Conservation (phyloP, 371 early-diverging fungal species). For the Rhizopus stolonifer region DNA sequence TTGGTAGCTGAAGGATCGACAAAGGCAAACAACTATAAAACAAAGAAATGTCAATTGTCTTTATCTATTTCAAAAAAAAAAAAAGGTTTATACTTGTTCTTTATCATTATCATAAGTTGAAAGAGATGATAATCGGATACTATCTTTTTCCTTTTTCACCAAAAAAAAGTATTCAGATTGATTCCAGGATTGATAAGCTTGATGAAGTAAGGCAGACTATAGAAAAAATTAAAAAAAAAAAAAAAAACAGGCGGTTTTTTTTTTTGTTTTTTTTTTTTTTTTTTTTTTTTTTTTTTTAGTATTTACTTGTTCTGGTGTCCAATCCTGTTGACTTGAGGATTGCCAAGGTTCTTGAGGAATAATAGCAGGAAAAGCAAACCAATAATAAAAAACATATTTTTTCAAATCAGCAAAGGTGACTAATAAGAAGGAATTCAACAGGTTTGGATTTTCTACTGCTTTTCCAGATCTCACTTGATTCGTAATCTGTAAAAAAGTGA, state of each 20-base stretch:
- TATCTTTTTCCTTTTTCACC: conserved; percentile 4
- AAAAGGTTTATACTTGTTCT: conserved; percentile 9
- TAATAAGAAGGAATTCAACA: conserved; percentile 69
- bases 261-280: too few relatives aligned
- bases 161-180: conserved; percentile 6
- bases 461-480: conserved; percentile 62
- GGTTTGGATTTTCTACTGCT: conserved; percentile 60
- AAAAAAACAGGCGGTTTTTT: too few relatives aligned
- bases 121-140: conserved; percentile 23
- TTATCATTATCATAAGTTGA: conserved; percentile 26
- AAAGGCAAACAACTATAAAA: conserved; percentile 64
- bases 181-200: conserved; percentile 4
- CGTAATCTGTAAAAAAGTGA: conserved; percentile 54
- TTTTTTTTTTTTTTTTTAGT: neutral
- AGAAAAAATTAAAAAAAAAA: too few relatives aligned
- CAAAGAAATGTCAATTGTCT: neutral
- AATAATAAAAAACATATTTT: conserved; percentile 89
- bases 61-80: too few relatives aligned
- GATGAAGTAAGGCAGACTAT: neutral
- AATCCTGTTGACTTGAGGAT: neutral
- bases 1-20: conserved; percentile 77
- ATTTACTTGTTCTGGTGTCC: neutral
- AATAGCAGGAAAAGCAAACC: conserved; percentile 90
- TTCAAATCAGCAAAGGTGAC: conserved; percentile 93
- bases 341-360: conserved; percentile 43